Evolutionary conservation across 2,329 filamentous ascomycete species (phyloP), one percentile per base, ranked within the genome.

Genomic region (Colletotrichum karsti): DNA sequence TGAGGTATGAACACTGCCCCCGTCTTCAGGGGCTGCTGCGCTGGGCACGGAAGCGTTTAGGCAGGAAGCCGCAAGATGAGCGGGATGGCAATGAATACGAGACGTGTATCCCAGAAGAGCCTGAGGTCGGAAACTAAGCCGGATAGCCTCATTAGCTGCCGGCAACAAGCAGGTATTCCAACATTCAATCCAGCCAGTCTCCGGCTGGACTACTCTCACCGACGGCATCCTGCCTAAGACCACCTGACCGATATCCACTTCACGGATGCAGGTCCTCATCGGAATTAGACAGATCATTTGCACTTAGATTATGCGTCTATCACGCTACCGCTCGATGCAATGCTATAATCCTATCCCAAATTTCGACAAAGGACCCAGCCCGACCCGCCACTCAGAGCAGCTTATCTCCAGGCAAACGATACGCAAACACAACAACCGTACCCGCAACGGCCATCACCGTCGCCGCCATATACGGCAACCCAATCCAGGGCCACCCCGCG

Each of bases 381-480:
- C 30, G 9, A 35, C 22, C 0, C 22, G 7, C 12, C 18, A 33
- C n/a, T 41, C 30, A 65, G 2, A 53, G 18, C 12, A 68, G 26
- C 53, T 59, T 62, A 18, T 69, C 55, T 7, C 50, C 41, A 13
- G 78, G 77, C 5, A 79, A 41, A 55, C 69, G 74, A n/a, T 77
- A 75, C 0, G 55, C 18, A 54, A 77, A 79, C 8, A 82, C 67
- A 2, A 81, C 72, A 1, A 61, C 41, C 4, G 77, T 74, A 1
- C 77, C 74, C 1, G 75, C 39, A 4, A 72, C 18, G 0, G 79
- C 78, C 48, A 83, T 72, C 2, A 72, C 50, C 0, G 78, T 79
- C 0, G 82, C 74, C 3, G 78, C 74, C 12, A 84, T 70, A 59
- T 84, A 88, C 0, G 86, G 85, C 69, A 89, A 72, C 0, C 86